Evolutionary conservation across 192 early-diverging fungal genomes (phyloP), one percentile per base, ranked within the genome.

Genomic region (Mortierella antarctica): DNA sequence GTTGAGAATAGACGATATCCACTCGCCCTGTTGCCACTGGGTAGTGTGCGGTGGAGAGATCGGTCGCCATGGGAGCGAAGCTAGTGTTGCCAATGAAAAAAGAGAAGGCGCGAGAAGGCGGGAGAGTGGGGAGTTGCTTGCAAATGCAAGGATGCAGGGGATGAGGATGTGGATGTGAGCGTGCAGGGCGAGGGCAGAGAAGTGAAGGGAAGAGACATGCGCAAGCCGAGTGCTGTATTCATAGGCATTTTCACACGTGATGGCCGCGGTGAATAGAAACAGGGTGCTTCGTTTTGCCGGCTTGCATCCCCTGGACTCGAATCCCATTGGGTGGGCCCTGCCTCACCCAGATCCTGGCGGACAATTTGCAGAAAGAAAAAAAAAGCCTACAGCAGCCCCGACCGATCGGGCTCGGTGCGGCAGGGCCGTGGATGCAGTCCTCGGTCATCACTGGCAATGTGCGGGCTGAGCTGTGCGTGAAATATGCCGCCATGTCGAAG

Each of bases 1-100:
- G 65, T 41, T 80, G 77, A 17, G 48, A 65, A 42, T 42, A 80
- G 55, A 80, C 47, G 42, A 80, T 20, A 31, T 80, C 41, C 48
- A 80, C 62, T 17, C 57, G 55, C 10, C 67, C 58, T 12, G 57
- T 50, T 49, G 69, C 60, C 53, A 21, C 47, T 5, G 65, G 74
- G 61, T 49, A 69, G 18, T 44, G 51, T 55, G 61, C 15, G 2
- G 60, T 39, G 40, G 64, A 21, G 48, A 62, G 31, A 52, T 76
- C 74, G 45, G 66, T 56, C 8, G 66, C 40, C 74, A 76, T 76
- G 18, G 31, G 15, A 42, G 62, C 5, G 2, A 17, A 31, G 50
- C 50, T 45, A 40, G 14, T 65, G 21, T 50, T 42, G 57, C 39
- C 2, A 9, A 41, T 59, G 57, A 0, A 10, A 40, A 40, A 41